Conservation (phyloP, 2,329 filamentous ascomycete genomes). For the Paecilomyces variotii region DNA sequence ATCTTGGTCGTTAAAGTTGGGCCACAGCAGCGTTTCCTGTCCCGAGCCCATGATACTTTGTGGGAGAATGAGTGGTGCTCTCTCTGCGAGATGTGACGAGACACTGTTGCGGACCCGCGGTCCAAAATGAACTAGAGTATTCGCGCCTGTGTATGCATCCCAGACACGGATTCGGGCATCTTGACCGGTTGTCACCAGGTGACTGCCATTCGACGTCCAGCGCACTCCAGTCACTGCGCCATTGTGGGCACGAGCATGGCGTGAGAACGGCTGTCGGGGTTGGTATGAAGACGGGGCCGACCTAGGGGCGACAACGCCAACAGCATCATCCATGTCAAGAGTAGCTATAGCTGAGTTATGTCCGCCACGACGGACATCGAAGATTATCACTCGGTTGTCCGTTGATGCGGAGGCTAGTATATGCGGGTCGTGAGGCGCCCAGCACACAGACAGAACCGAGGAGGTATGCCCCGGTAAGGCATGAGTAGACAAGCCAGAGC, state of each 20-base stretch:
- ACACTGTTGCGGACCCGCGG: slow-evolving; percentile 66
- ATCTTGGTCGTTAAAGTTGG: slow-evolving; percentile 64
- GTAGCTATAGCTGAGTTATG: slow-evolving; percentile 63
- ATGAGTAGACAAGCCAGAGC: slow-evolving; percentile 68
- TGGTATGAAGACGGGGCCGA: slow-evolving; percentile 20
- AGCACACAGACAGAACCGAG: slow-evolving; percentile 61
- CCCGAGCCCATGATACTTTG: slow-evolving; percentile 47
- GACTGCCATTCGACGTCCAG: slow-evolving; percentile 73
- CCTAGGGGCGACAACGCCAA: slow-evolving; percentile 50
- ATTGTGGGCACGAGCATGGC: slow-evolving; percentile 57
- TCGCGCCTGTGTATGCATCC: slow-evolving; percentile 71
- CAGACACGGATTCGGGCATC: slow-evolving; percentile 82
- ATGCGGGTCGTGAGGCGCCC: slow-evolving; percentile 75
- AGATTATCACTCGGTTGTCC: slow-evolving; percentile 75
- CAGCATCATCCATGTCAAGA: slow-evolving; percentile 75
- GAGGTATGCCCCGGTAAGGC: slow-evolving; percentile 60
- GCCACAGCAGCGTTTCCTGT: slow-evolving; percentile 66
- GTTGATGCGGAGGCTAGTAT: slow-evolving; percentile 76
- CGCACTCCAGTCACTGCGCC: slow-evolving; percentile 76
- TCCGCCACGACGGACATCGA: slow-evolving; percentile 72
- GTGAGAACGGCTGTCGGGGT: slow-evolving; percentile 36
- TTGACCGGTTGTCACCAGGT: slow-evolving; percentile 72
- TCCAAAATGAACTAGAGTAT: slow-evolving; percentile 83
- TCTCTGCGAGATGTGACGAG: slow-evolving; percentile 50
- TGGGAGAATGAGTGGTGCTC: slow-evolving; percentile 58